phyloP scores from a whole-genome alignment of 2,329 filamentous ascomycete genomes.

The Neonectria magnoliae region DNA sequence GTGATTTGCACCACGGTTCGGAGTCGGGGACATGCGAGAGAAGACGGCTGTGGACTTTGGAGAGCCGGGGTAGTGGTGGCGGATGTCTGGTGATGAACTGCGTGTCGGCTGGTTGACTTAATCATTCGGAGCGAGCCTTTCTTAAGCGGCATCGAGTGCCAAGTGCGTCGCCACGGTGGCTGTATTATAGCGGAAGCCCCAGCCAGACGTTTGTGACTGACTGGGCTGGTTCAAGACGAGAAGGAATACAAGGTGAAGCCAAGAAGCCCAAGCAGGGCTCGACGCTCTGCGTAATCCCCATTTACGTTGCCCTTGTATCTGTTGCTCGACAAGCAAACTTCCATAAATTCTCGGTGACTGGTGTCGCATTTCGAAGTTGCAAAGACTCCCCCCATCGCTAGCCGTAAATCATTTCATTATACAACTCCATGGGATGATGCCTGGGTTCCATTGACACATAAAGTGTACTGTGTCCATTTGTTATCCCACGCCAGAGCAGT shows the following conservation, averaged over 20 bases:
- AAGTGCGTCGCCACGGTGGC: slow-evolving; percentile 13
- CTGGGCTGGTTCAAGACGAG: slow-evolving; percentile 13
- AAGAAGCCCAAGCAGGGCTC: slow-evolving; percentile 21
- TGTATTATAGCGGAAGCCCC: slow-evolving; percentile 34
- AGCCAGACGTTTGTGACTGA: slow-evolving; percentile 16
- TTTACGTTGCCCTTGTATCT: slow-evolving; percentile 2
- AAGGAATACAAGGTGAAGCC: slow-evolving; percentile 19
- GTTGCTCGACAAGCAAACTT: not conserved
- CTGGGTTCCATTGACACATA: slow-evolving; percentile 33
- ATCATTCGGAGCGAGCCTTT: slow-evolving; percentile 15
- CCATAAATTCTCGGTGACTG: not conserved
- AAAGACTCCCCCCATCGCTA: slow-evolving; percentile 11
- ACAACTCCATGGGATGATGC: slow-evolving; percentile 2
- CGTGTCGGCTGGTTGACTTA: slow-evolving; percentile 18
- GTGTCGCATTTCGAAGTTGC: not conserved
- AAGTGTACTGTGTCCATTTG: slow-evolving; percentile 32
- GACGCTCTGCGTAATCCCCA: not conserved
- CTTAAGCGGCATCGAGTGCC: slow-evolving; percentile 10
- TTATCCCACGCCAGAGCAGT: slow-evolving; percentile 3
- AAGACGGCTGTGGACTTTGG: slow-evolving; percentile 6
- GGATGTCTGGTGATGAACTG: slow-evolving; percentile 10
- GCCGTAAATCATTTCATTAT: slow-evolving; percentile 23
- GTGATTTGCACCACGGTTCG: slow-evolving; percentile 10
- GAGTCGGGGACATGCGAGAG: slow-evolving; percentile 21
- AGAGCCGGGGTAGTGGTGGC: not conserved